Percentiles rank a stretch among this genome's conserved stretches.
phyloP scores from a whole-genome alignment of 768 basidiomycete species.

The Tremella yokohamensis region DNA sequence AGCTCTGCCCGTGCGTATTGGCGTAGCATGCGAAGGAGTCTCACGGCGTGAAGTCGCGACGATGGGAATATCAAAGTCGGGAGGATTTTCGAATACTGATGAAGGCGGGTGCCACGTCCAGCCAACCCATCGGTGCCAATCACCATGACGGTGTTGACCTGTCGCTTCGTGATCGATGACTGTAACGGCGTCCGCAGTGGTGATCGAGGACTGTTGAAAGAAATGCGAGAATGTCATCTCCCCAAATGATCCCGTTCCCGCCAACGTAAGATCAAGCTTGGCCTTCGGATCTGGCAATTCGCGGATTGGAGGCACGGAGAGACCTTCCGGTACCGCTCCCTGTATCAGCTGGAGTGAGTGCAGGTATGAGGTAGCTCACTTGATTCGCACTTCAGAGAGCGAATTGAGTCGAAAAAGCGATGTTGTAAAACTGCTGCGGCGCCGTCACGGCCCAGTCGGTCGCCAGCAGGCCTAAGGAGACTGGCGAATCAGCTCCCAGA shows the following conservation, averaged over 20 bases:
- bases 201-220: constrained; percentile 1
- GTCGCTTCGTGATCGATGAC: not conserved
- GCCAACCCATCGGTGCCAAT: constrained; percentile 4
- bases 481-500: not conserved
- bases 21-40: not conserved
- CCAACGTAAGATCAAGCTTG: not conserved
- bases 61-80: not conserved
- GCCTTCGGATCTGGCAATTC: not conserved
- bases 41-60: too few species aligned
- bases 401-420: not conserved
- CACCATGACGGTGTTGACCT: too few species aligned
- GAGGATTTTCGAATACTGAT: not conserved
- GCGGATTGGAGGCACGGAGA: not conserved
- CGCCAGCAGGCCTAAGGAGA: not conserved
- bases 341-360: not conserved
- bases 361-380: too few species aligned
- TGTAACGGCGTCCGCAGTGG: not conserved
- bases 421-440: not conserved
- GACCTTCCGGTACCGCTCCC: not conserved
- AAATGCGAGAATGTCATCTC: not conserved
- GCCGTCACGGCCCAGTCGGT: not conserved
- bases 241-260: not conserved
- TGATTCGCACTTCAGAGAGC: not conserved
- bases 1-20: not conserved
- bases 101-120: constrained; percentile 10